Conservation (phyloP, 169 alveolate genomes). For the Plasmodium vivax region DNA sequence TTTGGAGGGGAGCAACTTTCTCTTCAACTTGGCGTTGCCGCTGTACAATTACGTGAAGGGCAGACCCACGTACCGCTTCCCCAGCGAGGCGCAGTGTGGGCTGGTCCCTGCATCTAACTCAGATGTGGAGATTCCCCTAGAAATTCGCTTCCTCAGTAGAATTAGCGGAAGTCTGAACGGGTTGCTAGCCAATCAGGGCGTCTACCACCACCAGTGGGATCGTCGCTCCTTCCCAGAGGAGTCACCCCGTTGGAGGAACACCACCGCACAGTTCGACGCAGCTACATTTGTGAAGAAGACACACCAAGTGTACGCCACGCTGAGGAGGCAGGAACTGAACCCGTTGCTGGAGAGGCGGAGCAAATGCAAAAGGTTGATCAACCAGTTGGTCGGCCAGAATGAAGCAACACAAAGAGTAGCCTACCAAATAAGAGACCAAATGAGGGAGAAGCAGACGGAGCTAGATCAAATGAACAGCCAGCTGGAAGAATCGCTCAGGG, state of each 20-base stretch:
- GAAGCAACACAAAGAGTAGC: neutral
- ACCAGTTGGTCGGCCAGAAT: neutral
- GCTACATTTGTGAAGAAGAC: neutral
- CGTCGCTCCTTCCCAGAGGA: neutral
- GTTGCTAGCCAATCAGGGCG: neutral
- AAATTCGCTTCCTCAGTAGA: neutral
- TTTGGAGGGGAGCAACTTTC: neutral
- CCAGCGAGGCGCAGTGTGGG: neutral
- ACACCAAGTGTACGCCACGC: neutral
- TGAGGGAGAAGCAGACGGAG: neutral
- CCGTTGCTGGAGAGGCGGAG: neutral
- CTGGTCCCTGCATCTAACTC: neutral
- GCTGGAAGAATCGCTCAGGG: neutral
- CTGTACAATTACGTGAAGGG: conserved; percentile 11
- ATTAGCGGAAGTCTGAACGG: neutral
- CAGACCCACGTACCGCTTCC: conserved; percentile 3
- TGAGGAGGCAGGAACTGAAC: neutral
- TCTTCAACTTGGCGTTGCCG: neutral
- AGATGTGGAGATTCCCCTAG: neutral
- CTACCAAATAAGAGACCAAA: neutral
- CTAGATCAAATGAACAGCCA: neutral
- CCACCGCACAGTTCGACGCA: neutral
- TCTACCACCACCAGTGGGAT: conserved; percentile 1
- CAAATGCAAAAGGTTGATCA: neutral
- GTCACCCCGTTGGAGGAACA: neutral